phyloP scores from a whole-genome alignment of 2,329 filamentous ascomycete species.

The Coniella vitis region DNA sequence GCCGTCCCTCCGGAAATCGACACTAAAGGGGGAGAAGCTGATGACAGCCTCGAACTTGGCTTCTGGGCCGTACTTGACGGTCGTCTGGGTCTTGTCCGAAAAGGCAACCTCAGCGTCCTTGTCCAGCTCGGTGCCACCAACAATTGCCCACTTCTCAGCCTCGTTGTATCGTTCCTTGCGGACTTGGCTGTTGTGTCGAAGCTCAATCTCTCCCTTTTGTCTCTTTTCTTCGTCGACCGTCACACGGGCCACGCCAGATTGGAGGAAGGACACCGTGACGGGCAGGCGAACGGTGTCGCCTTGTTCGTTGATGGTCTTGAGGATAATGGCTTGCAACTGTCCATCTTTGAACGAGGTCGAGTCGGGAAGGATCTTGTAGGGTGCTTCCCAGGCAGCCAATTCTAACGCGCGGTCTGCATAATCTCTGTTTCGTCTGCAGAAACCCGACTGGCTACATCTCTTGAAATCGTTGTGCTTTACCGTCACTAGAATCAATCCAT shows the following conservation, averaged over 20 bases:
- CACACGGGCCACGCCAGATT: slow-evolving; percentile 82
- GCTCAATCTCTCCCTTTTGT: slow-evolving; percentile 78
- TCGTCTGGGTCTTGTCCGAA: slow-evolving; percentile 60
- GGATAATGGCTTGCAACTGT: slow-evolving; percentile 69
- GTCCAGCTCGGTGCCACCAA: slow-evolving; percentile 71
- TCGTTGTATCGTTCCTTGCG: slow-evolving; percentile 95
- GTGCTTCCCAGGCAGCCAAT: slow-evolving; percentile 65
- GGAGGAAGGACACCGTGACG: slow-evolving; percentile 78
- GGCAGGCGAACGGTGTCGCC: slow-evolving; percentile 71
- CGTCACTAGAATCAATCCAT: slow-evolving; percentile 44
- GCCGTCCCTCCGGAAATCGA: slow-evolving; percentile 83
- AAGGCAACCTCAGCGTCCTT: slow-evolving; percentile 61
- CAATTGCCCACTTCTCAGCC: slow-evolving; percentile 76
- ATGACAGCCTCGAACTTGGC: slow-evolving; percentile 77
- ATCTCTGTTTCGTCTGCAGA: slow-evolving; percentile 90
- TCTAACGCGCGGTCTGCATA: slow-evolving; percentile 72
- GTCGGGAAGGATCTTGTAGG: slow-evolving; percentile 68
- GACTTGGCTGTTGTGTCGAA: slow-evolving; percentile 75
- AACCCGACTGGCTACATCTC: slow-evolving; percentile 89
- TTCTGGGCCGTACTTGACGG: slow-evolving; percentile 71
- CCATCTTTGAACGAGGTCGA: slow-evolving; percentile 73
- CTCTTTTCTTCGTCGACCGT: slow-evolving; percentile 88
- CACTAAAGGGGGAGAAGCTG: slow-evolving; percentile 70
- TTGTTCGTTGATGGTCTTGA: slow-evolving; percentile 65
- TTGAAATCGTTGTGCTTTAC: slow-evolving; percentile 99